These are phyloP conservation scores for Ascochyta pisi DNA, from an alignment of 2,329 filamentous ascomycete species.

Conservation along the genomic window DNA sequence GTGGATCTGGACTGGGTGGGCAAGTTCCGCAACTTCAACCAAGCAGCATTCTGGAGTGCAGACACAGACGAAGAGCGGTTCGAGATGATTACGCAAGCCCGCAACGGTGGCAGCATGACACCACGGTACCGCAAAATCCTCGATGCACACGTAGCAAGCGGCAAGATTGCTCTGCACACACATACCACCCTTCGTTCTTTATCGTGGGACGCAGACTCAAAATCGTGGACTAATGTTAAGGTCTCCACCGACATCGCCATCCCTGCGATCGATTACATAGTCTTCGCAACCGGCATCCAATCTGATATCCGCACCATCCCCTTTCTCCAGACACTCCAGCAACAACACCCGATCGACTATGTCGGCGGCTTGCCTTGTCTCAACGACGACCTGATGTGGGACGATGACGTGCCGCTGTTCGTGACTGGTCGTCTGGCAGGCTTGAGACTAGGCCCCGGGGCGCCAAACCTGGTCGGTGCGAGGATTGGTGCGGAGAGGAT, in stretches of 20 bases:
- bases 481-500: slow-evolving; percentile 76
- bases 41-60: slow-evolving; percentile 78
- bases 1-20: slow-evolving; percentile 80
- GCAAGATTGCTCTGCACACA: slow-evolving; percentile 63
- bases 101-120: slow-evolving; percentile 79
- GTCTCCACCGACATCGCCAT: slow-evolving; percentile 63
- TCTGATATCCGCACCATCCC: slow-evolving; percentile 68
- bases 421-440: slow-evolving; percentile 72
- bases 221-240: slow-evolving; percentile 42
- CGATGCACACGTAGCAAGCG: slow-evolving; percentile 62
- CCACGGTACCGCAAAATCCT: slow-evolving; percentile 72
- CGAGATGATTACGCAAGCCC: slow-evolving; percentile 69
- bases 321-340: slow-evolving; percentile 65
- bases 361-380: slow-evolving; percentile 74
- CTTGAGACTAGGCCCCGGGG: slow-evolving; percentile 73
- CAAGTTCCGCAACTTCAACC: slow-evolving; percentile 79
- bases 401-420: slow-evolving; percentile 74
- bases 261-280: slow-evolving; percentile 68
- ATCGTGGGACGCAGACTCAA: slow-evolving; percentile 55
- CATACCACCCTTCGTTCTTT: slow-evolving; percentile 64
- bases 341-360: slow-evolving; percentile 66
- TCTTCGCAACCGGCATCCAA: slow-evolving; percentile 76
- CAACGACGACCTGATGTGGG: slow-evolving; percentile 79
- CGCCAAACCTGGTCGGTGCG: slow-evolving; percentile 76
- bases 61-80: slow-evolving; percentile 74